These are phyloP conservation scores for Parmelia sp. DNA, from an alignment of 495 filamentous ascomycete genomes.

Conservation along the genomic window DNA sequence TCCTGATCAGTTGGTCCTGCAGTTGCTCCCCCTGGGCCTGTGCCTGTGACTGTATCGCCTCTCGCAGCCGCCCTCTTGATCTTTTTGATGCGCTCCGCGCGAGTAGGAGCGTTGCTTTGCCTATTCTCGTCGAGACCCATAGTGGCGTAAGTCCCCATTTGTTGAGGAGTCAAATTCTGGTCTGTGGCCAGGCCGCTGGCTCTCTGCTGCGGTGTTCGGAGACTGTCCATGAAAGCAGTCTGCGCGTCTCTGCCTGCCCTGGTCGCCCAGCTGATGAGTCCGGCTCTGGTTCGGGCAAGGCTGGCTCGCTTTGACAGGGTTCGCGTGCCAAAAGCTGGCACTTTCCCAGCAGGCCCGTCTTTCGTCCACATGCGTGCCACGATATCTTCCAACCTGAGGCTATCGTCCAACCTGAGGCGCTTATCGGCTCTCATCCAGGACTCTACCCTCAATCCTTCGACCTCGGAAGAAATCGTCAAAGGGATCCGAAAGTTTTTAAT, in stretches of 20 bases:
- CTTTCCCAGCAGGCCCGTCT: neutral
- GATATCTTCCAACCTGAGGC: neutral
- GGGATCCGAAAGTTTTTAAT: constrained; percentile 1
- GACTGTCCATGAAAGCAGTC: neutral
- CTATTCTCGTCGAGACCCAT: neutral
- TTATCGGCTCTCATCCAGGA: neutral
- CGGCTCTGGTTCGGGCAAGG: neutral
- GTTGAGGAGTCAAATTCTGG: neutral
- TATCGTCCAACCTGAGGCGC: neutral
- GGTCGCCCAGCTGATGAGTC: neutral
- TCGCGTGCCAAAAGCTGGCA: neutral
- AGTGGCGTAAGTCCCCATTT: neutral
- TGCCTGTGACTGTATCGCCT: neutral
- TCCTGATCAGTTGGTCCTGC: neutral
- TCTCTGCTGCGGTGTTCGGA: neutral
- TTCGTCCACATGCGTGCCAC: neutral
- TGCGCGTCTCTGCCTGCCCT: neutral
- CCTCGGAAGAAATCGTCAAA: constrained; percentile 1
- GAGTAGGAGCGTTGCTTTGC: neutral
- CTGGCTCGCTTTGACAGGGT: neutral
- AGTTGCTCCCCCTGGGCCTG: neutral
- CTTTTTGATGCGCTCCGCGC: neutral
- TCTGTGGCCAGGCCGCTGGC: neutral
- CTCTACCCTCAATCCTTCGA: neutral
- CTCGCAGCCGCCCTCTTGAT: neutral